Base-by-base conservation (phyloP, 164 flowering plant genomes). In the Stephania cephalantha region DNA sequence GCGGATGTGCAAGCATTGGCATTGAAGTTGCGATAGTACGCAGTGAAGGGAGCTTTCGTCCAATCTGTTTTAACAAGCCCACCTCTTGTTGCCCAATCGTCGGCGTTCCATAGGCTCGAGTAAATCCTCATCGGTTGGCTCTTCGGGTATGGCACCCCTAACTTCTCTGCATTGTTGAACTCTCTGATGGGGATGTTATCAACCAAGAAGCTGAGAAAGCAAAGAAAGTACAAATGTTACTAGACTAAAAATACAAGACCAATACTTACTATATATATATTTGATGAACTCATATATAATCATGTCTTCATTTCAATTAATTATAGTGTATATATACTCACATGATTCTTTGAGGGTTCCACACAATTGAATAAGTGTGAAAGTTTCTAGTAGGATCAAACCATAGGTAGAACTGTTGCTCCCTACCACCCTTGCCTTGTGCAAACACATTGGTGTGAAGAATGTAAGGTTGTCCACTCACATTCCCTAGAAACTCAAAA, bases 401-500 rank as follows among this genome's bases (percentile, higher is more conserved):
- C 84, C 84, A 81, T 8, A 84, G 81, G 70, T 78, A 68, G 78
- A 83, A 83, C 25, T 79, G 84, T 69, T 77, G 79, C 72, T 83
- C 85, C 46, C 78, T 77, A 22, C 79, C 71, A n/a, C 84, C 86
- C 42, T 76, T 76, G n/a, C 86, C 85, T 74, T 81, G 82, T 7
- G 81, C 50, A 66, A 46, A 84, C 5, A 84, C 78, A 31, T 84
- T 84, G 20, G 84, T 84, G 52, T 79, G 82, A 46, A 84, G 76
- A 0, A 71, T 73, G 48, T 84, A 84, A 7, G 86, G 86, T 0
- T 82, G 46, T 20, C 86, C 86, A 25, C 77, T 75, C 7, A 74
- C n/a, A 70, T 84, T 84, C 5, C 86, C 86, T 75, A 84, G 69
- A 77, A 84, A 82, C 73, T 84, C 84, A 9, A 82, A 79, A 53